Evolutionary conservation across 805 yeast genomes (phyloP).

Genomic region (Saturnispora dispora): DNA sequence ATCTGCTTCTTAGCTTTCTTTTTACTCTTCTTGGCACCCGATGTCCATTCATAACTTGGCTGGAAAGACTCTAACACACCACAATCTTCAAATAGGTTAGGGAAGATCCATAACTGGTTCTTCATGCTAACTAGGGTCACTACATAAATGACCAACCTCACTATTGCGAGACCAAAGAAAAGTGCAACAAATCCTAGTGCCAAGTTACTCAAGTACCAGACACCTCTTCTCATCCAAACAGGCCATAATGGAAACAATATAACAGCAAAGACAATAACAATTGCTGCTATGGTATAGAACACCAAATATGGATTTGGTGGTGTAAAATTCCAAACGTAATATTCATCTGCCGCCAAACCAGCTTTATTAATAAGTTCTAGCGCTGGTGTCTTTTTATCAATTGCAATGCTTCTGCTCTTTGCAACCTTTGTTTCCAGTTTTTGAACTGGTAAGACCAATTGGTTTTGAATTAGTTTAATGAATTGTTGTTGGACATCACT

Average conservation of each 20-base stretch:
- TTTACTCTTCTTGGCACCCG: slow-evolving; percentile 19
- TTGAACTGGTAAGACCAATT: slow-evolving; percentile 64
- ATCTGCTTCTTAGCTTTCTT: background rate
- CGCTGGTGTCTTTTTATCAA: slow-evolving; percentile 55
- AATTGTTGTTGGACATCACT: slow-evolving; percentile 52
- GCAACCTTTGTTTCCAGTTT: slow-evolving; percentile 66
- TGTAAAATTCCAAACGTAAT: slow-evolving; percentile 76
- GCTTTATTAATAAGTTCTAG: slow-evolving; percentile 50
- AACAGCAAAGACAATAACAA: slow-evolving; percentile 53
- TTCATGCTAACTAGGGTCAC: slow-evolving; percentile 48
- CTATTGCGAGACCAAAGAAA: slow-evolving; percentile 69
- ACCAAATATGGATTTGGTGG: slow-evolving; percentile 61
- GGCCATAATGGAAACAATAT: slow-evolving; percentile 96
- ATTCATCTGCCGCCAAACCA: slow-evolving; percentile 51
- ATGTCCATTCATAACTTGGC: slow-evolving; percentile 80
- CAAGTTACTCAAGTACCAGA: slow-evolving; percentile 81
- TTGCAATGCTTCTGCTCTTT: slow-evolving; percentile 49
- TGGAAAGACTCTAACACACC: slow-evolving; percentile 87
- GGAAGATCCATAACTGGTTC: slow-evolving; percentile 92
- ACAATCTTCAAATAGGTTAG: slow-evolving; percentile 91
- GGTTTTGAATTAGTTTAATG: slow-evolving; percentile 59
- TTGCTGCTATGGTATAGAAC: slow-evolving; percentile 53
- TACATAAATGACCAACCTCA: slow-evolving; percentile 63
- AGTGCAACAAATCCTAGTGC: slow-evolving; percentile 62
- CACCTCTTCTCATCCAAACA: slow-evolving; percentile 73